phyloP scores from a whole-genome alignment of 2,329 filamentous ascomycete species.

The Botrytis squamosa region DNA sequence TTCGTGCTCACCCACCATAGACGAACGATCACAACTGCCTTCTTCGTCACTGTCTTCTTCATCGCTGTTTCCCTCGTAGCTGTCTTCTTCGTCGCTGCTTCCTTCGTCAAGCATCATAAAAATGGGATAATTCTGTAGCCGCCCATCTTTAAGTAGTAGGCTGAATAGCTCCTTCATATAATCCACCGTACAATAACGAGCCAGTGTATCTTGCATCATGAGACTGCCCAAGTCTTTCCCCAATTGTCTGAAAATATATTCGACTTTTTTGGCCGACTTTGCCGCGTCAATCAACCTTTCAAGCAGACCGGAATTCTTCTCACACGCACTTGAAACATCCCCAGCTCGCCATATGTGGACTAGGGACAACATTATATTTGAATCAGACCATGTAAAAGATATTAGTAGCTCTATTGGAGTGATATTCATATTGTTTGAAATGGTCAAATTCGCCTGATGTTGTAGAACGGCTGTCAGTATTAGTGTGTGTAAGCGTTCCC shows the following conservation, averaged over 20 bases:
- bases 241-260: background rate
- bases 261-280: no score
- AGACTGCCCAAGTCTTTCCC: background rate
- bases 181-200: background rate
- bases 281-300: background rate
- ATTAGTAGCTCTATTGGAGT: background rate
- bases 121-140: no score
- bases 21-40: background rate
- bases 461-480: background rate
- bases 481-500: no score
- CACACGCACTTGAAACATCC: background rate
- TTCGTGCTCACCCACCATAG: background rate
- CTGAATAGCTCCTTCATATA: background rate
- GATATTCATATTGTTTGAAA: background rate
- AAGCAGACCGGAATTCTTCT: background rate
- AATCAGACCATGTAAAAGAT: no score
- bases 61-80: background rate
- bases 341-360: no score
- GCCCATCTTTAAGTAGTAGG: rapidly evolving
- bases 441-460: background rate
- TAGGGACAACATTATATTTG: no score
- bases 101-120: no score
- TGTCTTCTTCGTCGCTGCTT: background rate
- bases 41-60: no score
- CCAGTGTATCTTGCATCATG: background rate